A percentile compares a stretch with the other conserved stretches of the same genome.
phyloP scores from a whole-genome alignment of 2,329 filamentous ascomycete genomes.

The Diaporthe destruens region DNA sequence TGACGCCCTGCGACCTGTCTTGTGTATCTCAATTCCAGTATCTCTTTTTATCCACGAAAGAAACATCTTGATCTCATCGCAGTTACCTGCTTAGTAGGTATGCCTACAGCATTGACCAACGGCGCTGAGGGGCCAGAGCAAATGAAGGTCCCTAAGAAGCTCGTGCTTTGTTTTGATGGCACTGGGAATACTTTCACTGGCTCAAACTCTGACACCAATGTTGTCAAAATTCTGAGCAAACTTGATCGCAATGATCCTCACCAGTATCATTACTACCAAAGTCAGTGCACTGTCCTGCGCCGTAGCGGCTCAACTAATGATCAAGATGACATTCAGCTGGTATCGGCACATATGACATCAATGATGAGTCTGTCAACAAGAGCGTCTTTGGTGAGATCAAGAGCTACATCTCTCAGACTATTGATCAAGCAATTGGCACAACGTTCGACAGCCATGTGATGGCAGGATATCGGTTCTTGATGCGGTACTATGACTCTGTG shows the following conservation, averaged over 20 bases:
- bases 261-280: constrained; percentile 65
- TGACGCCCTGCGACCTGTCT: not conserved
- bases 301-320: constrained; percentile 39
- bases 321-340: constrained; percentile 51
- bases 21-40: not conserved
- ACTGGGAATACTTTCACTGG: constrained; percentile 62
- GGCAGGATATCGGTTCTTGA: constrained; percentile 65
- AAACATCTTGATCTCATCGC: not conserved
- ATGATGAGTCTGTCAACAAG: constrained; percentile 57
- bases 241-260: constrained; percentile 58
- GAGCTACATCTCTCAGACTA: constrained; percentile 54
- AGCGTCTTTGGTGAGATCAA: constrained; percentile 50
- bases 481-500: constrained; percentile 64
- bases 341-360: constrained; percentile 63
- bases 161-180: constrained; percentile 63
- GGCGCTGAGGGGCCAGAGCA: not conserved
- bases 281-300: constrained; percentile 43
- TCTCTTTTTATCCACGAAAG: not conserved
- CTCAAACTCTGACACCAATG: constrained; percentile 64
- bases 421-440: constrained; percentile 59
- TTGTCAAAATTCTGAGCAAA: constrained; percentile 63
- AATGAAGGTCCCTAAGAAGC: constrained; percentile 50
- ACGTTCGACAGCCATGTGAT: constrained; percentile 66
- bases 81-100: no score
- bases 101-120: constrained; percentile 7